Percentiles rank a stretch among this genome's conserved stretches.
phyloP scores from a whole-genome alignment of 495 filamentous ascomycete genomes.

The Penicillium dipodomyicola region DNA sequence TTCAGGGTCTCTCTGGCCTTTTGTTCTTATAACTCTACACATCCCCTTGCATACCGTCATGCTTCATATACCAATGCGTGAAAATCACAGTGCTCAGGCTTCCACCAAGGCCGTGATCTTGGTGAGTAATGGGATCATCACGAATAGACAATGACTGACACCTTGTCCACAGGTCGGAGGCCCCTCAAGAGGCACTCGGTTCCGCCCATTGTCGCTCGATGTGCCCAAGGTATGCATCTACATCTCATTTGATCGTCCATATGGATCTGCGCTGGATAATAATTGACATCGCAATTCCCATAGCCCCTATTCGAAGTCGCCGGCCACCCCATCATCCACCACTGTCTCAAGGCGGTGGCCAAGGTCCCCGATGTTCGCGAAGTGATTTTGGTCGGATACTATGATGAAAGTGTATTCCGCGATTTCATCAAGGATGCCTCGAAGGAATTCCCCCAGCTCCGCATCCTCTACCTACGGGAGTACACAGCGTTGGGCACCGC shows the following conservation, averaged over 20 bases:
- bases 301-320: conserved; percentile 99
- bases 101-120: conserved; percentile 72
- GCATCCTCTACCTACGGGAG: conserved; percentile 94
- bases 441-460: conserved; percentile 81
- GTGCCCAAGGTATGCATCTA: conserved; percentile 77
- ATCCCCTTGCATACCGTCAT: conserved; percentile 29
- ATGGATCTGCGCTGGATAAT: not conserved
- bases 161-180: conserved; percentile 71
- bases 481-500: conserved; percentile 96
- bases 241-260: conserved; percentile 1
- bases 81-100: conserved; percentile 37
- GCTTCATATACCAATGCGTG: conserved; percentile 50
- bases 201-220: conserved; percentile 94
- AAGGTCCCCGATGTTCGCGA: conserved; percentile 93
- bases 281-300: conserved; percentile 23
- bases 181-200: conserved; percentile 90
- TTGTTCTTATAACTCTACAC: conserved; percentile 3
- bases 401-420: conserved; percentile 93
- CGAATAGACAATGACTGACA: conserved; percentile 21
- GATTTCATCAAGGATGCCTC: conserved; percentile 93
- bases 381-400: conserved; percentile 97
- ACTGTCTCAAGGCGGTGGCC: conserved; percentile 88
- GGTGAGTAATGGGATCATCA: conserved; percentile 40
- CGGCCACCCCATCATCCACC: conserved; percentile 96
- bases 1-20: conserved; percentile 21